Percentiles rank a stretch among this genome's conserved stretches.
phyloP scores from a whole-genome alignment of 805 yeast species.

The Candida endomychidarum region DNA sequence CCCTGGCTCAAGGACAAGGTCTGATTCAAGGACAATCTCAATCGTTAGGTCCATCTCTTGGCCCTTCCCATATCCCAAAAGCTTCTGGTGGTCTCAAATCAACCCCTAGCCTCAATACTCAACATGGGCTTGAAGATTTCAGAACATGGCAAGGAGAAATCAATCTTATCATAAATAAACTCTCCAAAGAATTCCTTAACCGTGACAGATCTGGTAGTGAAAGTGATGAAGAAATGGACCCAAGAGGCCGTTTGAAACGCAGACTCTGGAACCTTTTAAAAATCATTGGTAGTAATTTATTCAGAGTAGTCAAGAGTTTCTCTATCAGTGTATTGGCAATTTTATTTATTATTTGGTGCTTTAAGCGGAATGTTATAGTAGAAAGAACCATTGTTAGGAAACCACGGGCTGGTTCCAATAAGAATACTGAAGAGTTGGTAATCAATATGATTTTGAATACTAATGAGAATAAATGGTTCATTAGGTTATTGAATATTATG shows the following conservation, averaged over 20 bases:
- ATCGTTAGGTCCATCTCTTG: too few species aligned
- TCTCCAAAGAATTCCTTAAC: conserved; percentile 39
- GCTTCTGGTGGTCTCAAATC: too few species aligned
- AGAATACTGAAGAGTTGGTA: conserved; percentile 38
- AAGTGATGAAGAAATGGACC: conserved; percentile 20
- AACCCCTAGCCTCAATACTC: neutral
- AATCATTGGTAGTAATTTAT: conserved; percentile 28
- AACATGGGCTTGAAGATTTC: conserved; percentile 35
- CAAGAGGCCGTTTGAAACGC: conserved; percentile 21
- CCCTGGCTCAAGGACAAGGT: conserved; percentile 6
- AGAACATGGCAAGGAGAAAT: conserved; percentile 56
- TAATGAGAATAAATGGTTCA: conserved; percentile 45
- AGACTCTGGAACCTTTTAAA: conserved; percentile 23
- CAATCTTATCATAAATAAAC: conserved; percentile 45
- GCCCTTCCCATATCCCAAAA: too few species aligned
- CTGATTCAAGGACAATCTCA: conserved; percentile 3
- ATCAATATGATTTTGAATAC: conserved; percentile 44
- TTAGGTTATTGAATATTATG: conserved; percentile 34
- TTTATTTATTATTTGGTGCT: conserved; percentile 42
- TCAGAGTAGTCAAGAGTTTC: conserved; percentile 33
- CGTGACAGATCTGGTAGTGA: conserved; percentile 12
- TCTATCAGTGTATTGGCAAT: conserved; percentile 36
- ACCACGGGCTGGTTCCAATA: conserved; percentile 19
- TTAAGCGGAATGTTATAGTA: conserved; percentile 40
- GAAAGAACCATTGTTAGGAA: conserved; percentile 38